Base-by-base conservation (phyloP, 495 filamentous ascomycete genomes). In the Penicillium bovifimosum region DNA sequence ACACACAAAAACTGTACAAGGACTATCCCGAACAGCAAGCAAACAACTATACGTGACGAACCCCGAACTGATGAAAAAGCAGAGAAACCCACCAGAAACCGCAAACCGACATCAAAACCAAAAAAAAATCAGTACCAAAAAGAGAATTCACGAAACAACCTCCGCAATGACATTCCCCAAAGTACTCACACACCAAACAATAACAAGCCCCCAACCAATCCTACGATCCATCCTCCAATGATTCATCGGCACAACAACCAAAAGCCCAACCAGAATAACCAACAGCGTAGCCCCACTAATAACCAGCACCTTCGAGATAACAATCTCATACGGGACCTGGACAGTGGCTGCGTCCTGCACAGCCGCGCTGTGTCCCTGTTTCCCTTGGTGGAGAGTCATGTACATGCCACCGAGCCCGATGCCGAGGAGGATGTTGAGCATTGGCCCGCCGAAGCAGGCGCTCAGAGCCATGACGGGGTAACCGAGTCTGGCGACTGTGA, bases 381-480 rank as follows among this genome's bases (percentile, higher is more conserved):
- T 57, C 3, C 56, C 48, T 5, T 55, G 28, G 5, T 75, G 71
- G 26, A 91, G 67, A 5, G 84, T 88, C 78, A 96, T 93, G 59
- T 89, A 96, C 29, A 90, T 73, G 1, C 95, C 95, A 17, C 86
- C 85, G 8, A 96, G 69, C 3, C 95, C 95, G 41, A 99, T 90
- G 0, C 95, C 95, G 10, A 99, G 81, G 0, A 99, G 72, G 47
- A 99, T 99, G 61, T 99, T 99, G 20, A 99, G 79, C 89, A 99
- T 90, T 0, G 95, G 95, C 0, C 95, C 95, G 13, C 95, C 95
- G 60, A 97, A 97, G 62, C 95, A 99, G 26, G 95, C 95, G 50
- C 70, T 72, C 57, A 99, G 76, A 7, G 95, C 95, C 95, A 99
- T 99, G 36, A 97, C 91, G 0, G 95, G 95, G 69, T 91, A 96